Base-by-base conservation (phyloP, 139 green algal genomes). In the Coelastrella sp. region DNA sequence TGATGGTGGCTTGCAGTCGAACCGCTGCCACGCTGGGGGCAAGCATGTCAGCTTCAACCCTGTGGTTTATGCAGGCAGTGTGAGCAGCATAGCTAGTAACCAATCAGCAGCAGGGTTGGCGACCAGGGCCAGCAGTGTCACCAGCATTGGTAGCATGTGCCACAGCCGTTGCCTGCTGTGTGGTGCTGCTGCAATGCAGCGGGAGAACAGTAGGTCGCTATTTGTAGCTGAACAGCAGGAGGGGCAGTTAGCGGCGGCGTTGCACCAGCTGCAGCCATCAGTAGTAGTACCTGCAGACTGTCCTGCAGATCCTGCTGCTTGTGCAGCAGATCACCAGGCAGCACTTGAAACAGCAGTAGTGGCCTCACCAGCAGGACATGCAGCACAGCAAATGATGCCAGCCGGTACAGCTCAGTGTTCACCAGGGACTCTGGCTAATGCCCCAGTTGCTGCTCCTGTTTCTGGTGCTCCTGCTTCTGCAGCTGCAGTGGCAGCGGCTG, bases 41-140 rank as follows among this genome's bases (percentile, higher is more conserved):
- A 78, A 54, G 17, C 11, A 19, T 78, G 73, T 23, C 73, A 54
- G 73, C 23, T 7, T 19, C 59, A 86, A 11, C 23, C 57, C 73
- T 56, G 73, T 60, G 5, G 84, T 80, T 22, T 76, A 83, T 73
- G 73, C 85, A 61, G 85, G 22, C 22, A 90, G 73, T 76, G 47
- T 71, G n/a, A 90, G 85, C 85, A 90, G 85, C 85, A 7, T 75
- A 22, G 20, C 32, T 23, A 90, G 61, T 61, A 73, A n/a, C 56
- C 22, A 60, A 23, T 32, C 86, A 73, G 86, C 86, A 71, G 57
- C 74, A 14, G 20, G 64, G 11, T 20, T 22, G 8, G 68, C 32
- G 10, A 88, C 65, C 54, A 80, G 68, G 6, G 20, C 68, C 8
- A 54, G 19, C 83, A 88, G 83, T 73, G 68, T 80, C 5, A 76